Conservation (phyloP, 2,329 filamentous ascomycete genomes). For the Didymella glomerata region DNA sequence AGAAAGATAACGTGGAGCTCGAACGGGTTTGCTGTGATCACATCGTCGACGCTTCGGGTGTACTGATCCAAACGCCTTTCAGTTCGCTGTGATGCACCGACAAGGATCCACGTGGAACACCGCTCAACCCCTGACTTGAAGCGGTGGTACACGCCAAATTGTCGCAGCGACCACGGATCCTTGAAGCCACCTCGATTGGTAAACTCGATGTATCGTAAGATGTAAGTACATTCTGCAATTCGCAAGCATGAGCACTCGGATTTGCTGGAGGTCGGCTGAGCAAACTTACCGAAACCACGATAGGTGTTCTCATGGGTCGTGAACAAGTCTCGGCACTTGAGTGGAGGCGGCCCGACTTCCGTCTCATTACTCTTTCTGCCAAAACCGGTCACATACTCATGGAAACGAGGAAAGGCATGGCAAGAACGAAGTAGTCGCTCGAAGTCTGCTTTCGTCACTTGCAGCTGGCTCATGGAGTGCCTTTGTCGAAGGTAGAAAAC, state of each 20-base stretch:
- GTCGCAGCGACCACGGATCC: conserved; percentile 28
- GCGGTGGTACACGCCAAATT: conserved; percentile 29
- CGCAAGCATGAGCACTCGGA: too few relatives aligned
- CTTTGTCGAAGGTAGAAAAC: conserved; percentile 34
- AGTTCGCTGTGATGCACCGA: conserved; percentile 2
- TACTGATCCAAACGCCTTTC: neutral
- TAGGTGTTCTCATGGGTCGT: neutral
- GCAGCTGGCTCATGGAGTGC: conserved; percentile 29
- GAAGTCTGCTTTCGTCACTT: conserved; percentile 25
- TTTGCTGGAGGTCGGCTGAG: too few relatives aligned
- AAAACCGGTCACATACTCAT: conserved; percentile 31
- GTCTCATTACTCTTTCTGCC: conserved; percentile 21
- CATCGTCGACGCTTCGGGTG: neutral
- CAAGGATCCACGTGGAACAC: conserved; percentile 13
- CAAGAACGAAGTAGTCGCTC: conserved; percentile 15
- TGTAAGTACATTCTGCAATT: conserved; percentile 14
- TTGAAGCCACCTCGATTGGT: conserved; percentile 9
- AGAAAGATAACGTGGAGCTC: conserved; percentile 37
- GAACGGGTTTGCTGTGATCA: conserved; percentile 29
- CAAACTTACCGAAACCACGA: conserved; percentile 10
- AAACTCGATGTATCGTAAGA: conserved; percentile 7
- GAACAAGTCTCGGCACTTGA: conserved; percentile 12
- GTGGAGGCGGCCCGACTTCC: conserved; percentile 32
- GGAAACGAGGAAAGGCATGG: conserved; percentile 32
- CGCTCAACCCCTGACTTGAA: conserved; percentile 10